Evolutionary conservation across 1,139 yeast genomes (phyloP).

Genomic region (Neolecta irregularis): DNA sequence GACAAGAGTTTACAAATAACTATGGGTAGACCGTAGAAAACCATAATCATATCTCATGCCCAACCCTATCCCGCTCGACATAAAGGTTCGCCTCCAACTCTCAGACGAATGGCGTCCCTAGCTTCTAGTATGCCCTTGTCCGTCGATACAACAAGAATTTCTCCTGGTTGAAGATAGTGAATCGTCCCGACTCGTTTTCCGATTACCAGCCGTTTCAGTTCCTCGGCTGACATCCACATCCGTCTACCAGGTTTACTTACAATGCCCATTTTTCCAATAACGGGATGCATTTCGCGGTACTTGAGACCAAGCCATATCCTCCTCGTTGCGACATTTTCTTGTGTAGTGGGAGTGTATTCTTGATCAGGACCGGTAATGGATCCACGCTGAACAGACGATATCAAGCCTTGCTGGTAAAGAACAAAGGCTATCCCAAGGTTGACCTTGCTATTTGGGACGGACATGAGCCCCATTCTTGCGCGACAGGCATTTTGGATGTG

Average conservation of each 20-base stretch:
- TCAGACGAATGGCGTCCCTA: slow-evolving; percentile 70
- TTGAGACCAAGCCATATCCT: slow-evolving; percentile 85
- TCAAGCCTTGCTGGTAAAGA: slow-evolving; percentile 78
- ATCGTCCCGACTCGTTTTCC: slow-evolving; percentile 65
- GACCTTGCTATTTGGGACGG: slow-evolving; percentile 69
- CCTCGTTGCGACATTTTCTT: slow-evolving; percentile 72
- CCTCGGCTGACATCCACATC: slow-evolving; percentile 46
- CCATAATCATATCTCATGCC: too few species aligned
- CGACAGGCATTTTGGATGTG: slow-evolving; percentile 80
- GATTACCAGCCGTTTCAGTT: slow-evolving; percentile 55
- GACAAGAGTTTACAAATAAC: too few species aligned
- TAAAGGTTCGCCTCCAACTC: slow-evolving; percentile 59
- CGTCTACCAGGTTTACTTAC: slow-evolving; percentile 77
- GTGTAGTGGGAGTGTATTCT: slow-evolving; percentile 62
- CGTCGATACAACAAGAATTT: slow-evolving; percentile 53
- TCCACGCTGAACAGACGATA: slow-evolving; percentile 73
- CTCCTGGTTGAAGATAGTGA: slow-evolving; percentile 74
- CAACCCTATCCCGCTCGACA: slow-evolving; percentile 66
- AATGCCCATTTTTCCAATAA: slow-evolving; percentile 52
- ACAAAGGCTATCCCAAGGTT: slow-evolving; percentile 75
- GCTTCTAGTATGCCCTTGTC: slow-evolving; percentile 49
- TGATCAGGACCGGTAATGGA: slow-evolving; percentile 79
- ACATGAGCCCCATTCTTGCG: slow-evolving; percentile 57
- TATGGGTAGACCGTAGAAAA: too few species aligned
- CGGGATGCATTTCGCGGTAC: slow-evolving; percentile 68